Conservation (phyloP, 2,329 filamentous ascomycete species). For the Onygenales sp. region DNA sequence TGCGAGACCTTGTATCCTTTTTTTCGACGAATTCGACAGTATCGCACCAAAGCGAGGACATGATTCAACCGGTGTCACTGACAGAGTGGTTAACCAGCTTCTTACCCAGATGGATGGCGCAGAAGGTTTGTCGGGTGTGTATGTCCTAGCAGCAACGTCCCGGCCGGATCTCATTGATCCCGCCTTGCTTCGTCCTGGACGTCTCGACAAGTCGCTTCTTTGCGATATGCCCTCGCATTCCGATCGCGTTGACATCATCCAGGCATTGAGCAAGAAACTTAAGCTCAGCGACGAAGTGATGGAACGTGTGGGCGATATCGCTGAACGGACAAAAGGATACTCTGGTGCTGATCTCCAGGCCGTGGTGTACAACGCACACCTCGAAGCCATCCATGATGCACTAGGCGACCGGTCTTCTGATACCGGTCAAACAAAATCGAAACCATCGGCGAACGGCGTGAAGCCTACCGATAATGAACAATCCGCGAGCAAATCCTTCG, state of each 20-base stretch:
- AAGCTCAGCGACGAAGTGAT: slow-evolving; percentile 60
- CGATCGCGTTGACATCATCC: slow-evolving; percentile 81
- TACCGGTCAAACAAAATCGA: slow-evolving; percentile 23
- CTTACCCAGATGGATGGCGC: slow-evolving; percentile 98
- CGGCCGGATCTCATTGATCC: slow-evolving; percentile 93
- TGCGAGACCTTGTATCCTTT: slow-evolving; percentile 85
- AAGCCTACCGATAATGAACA: slow-evolving; percentile 17
- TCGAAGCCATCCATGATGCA: slow-evolving; percentile 93
- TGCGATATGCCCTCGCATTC: slow-evolving; percentile 76
- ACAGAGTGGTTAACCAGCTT: slow-evolving; percentile 95
- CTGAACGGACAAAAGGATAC: slow-evolving; percentile 73
- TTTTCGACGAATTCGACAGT: slow-evolving; percentile 98
- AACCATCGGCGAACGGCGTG: slow-evolving; percentile 16
- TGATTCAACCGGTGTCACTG: slow-evolving; percentile 95
- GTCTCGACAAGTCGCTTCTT: slow-evolving; percentile 84
- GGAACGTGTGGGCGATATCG: slow-evolving; percentile 61
- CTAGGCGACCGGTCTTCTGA: slow-evolving; percentile 50
- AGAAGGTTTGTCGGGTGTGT: slow-evolving; percentile 87
- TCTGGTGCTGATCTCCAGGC: slow-evolving; percentile 92
- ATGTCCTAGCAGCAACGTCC: slow-evolving; percentile 89
- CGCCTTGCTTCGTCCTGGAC: slow-evolving; percentile 79
- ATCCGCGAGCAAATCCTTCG: slow-evolving; percentile 42
- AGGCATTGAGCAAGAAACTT: slow-evolving; percentile 72
- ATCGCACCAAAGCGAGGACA: slow-evolving; percentile 96
- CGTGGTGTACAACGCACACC: slow-evolving; percentile 87